Evolutionary conservation across 2,329 filamentous ascomycete genomes (phyloP).

Genomic region (Fusarium sp.): DNA sequence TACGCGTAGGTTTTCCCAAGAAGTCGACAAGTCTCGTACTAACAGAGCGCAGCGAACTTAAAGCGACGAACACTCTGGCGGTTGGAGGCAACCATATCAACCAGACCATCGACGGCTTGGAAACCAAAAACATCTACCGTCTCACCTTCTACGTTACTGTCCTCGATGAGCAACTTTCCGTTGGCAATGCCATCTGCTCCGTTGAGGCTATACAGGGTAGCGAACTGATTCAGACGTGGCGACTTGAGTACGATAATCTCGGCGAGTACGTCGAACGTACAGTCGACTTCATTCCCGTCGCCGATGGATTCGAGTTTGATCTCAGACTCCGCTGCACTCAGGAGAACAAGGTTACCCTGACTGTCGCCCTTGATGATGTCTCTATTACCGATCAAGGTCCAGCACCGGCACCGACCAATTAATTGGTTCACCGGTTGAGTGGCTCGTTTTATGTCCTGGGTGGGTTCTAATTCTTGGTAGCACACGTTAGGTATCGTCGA

Average conservation of each 20-base stretch:
- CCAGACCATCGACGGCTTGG: conserved; percentile 4
- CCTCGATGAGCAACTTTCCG: neutral
- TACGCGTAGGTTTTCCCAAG: neutral
- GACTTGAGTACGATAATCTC: rapidly evolving
- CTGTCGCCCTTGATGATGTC: conserved; percentile 8
- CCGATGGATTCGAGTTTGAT: neutral
- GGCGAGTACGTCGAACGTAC: neutral
- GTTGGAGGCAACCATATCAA: conserved; percentile 3
- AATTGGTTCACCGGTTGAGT: too few species aligned
- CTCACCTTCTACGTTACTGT: neutral
- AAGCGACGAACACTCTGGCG: neutral
- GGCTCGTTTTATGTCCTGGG: too few species aligned
- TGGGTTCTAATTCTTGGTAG: too few species aligned
- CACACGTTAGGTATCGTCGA: too few species aligned
- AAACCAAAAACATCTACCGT: neutral
- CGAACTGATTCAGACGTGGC: neutral
- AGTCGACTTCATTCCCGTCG: neutral
- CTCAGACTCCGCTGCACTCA: neutral
- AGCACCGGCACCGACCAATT: neutral
- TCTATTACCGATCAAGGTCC: neutral
- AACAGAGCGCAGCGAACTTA: neutral
- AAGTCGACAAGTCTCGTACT: rapidly evolving
- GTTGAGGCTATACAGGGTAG: neutral
- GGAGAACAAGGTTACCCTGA: neutral
- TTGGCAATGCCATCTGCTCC: neutral